These are phyloP conservation scores for Castanea crenata DNA, from an alignment of 306 rosid species.

Conservation along the genomic window DNA sequence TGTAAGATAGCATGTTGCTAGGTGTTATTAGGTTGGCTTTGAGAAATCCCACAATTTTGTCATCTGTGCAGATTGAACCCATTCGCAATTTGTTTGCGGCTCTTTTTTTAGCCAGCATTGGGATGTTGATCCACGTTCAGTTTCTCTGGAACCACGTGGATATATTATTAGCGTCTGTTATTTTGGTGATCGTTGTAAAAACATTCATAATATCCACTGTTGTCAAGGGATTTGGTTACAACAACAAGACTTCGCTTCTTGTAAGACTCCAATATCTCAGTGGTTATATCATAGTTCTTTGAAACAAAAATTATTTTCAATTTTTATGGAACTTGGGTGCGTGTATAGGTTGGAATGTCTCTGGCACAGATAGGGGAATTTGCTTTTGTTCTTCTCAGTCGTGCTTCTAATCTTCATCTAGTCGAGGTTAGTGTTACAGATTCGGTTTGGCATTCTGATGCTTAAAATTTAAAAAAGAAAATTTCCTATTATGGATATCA, in stretches of 20 bases:
- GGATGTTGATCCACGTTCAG: conserved; percentile 96
- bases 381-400: conserved; percentile 95
- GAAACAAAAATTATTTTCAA: conserved; percentile 26
- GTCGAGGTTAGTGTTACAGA: conserved; percentile 71
- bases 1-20: not conserved
- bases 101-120: conserved; percentile 96
- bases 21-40: not conserved
- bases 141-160: conserved; percentile 98
- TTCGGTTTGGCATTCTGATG: not conserved
- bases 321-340: conserved; percentile 50
- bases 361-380: conserved; percentile 96
- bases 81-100: conserved; percentile 96
- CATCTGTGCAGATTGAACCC: conserved; percentile 75
- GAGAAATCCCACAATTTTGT: not conserved
- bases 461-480: not conserved
- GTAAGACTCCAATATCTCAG: conserved; percentile 55
- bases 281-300: conserved; percentile 2
- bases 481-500: not conserved
- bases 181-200: conserved; percentile 86
- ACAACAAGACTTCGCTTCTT: conserved; percentile 81
- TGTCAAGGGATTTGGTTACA: conserved; percentile 96
- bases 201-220: conserved; percentile 67
- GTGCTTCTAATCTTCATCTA: conserved; percentile 97
- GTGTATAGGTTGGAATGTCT: conserved; percentile 95
- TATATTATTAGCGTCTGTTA: conserved; percentile 88